Percentiles rank a stretch among this genome's conserved stretches.
phyloP scores from a whole-genome alignment of 1,139 yeast genomes.

The Debaryomyces coudertii region DNA sequence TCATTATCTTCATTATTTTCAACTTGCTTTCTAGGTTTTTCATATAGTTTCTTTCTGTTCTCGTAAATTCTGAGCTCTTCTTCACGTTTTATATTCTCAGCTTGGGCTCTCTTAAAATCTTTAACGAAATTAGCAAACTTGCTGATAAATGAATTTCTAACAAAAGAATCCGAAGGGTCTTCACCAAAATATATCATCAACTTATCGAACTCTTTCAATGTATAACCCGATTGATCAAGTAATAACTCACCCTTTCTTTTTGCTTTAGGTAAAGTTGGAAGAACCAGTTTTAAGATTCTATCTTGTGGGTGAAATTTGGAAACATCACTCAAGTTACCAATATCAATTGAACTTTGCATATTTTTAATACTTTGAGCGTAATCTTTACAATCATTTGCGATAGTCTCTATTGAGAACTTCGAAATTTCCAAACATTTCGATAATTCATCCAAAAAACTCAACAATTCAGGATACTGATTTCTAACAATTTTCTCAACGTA shows the following conservation, averaged over 20 bases:
- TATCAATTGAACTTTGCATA: conserved; percentile 71
- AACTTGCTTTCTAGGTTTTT: conserved; percentile 38
- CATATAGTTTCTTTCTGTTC: conserved; percentile 66
- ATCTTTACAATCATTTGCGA: conserved; percentile 62
- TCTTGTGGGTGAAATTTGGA: conserved; percentile 77
- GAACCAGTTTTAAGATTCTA: conserved; percentile 60
- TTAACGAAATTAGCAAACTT: conserved; percentile 73
- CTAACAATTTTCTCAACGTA: conserved; percentile 76
- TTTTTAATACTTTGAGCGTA: conserved; percentile 61
- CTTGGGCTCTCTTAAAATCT: conserved; percentile 76
- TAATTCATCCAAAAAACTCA: conserved; percentile 61
- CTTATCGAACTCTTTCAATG: conserved; percentile 68
- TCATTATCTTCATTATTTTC: conserved; percentile 23
- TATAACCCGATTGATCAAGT: conserved; percentile 62
- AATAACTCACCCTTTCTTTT: conserved; percentile 66
- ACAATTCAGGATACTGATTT: conserved; percentile 66
- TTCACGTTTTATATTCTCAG: conserved; percentile 76
- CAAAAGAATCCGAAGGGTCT: conserved; percentile 69
- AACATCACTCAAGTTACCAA: conserved; percentile 76
- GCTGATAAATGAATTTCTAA: conserved; percentile 67
- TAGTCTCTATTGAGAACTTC: conserved; percentile 68
- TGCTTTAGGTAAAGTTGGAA: conserved; percentile 70
- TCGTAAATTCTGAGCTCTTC: conserved; percentile 80
- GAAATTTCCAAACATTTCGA: conserved; percentile 61
- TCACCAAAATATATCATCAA: conserved; percentile 79